These are phyloP conservation scores for Xylaria sp. DNA, from an alignment of 2,329 filamentous ascomycete species.

Conservation along the genomic window DNA sequence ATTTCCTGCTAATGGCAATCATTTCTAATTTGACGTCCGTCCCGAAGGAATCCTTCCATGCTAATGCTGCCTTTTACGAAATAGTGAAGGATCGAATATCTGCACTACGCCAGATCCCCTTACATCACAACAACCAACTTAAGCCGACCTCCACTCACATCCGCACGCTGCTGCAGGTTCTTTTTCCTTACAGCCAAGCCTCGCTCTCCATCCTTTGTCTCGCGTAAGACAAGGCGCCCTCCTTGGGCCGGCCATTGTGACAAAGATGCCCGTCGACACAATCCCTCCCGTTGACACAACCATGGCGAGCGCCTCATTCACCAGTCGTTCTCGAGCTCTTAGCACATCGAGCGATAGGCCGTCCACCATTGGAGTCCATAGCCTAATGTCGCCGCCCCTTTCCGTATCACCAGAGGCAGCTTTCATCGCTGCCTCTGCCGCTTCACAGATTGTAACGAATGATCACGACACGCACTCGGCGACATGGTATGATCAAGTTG, in stretches of 20 bases:
- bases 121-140: conserved; percentile 24
- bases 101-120: conserved; percentile 35
- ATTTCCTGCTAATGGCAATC: conserved; percentile 33
- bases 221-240: conserved; percentile 43
- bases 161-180: conserved; percentile 37
- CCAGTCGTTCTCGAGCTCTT: conserved; percentile 61
- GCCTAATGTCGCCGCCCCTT: conserved; percentile 73
- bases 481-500: conserved; percentile 75
- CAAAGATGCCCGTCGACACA: conserved; percentile 43
- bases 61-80: conserved; percentile 38
- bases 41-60: conserved; percentile 30
- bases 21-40: conserved; percentile 34
- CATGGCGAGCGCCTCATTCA: conserved; percentile 44
- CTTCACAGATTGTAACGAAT: conserved; percentile 90
- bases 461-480: conserved; percentile 81
- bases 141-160: conserved; percentile 28
- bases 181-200: conserved; percentile 40
- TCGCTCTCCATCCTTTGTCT: conserved; percentile 41
- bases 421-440: conserved; percentile 89
- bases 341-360: conserved; percentile 79
- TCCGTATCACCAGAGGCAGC: conserved; percentile 79
- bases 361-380: conserved; percentile 65
- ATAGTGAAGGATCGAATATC: conserved; percentile 41
- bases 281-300: conserved; percentile 38
- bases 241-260: conserved; percentile 43